Percentiles rank a stretch among this genome's conserved stretches.
phyloP scores from a whole-genome alignment of 371 early-diverging fungal genomes.

The Mucor plumbeus region DNA sequence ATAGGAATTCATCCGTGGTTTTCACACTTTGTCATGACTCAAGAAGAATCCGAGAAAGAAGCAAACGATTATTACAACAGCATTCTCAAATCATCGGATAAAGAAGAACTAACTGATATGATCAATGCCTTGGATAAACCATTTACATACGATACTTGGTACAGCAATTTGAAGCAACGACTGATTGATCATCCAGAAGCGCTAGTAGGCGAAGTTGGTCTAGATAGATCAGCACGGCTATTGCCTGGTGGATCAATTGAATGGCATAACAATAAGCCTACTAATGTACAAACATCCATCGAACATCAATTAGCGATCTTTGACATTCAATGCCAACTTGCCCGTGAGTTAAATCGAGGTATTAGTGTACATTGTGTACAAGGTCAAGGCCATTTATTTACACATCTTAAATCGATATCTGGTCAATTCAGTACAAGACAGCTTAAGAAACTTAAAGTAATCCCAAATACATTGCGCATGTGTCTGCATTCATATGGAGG shows the following conservation, averaged over 20 bases:
- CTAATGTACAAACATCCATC: constrained; percentile 55
- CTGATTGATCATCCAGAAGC: constrained; percentile 54
- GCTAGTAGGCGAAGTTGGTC: constrained; percentile 85
- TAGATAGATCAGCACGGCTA: constrained; percentile 75
- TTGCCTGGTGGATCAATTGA: constrained; percentile 55
- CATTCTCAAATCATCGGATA: constrained; percentile 29
- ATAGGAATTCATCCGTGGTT: constrained; percentile 57
- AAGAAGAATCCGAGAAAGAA: constrained; percentile 11
- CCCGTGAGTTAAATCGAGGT: constrained; percentile 68
- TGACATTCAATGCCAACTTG: constrained; percentile 73
- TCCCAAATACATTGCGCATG: constrained; percentile 44
- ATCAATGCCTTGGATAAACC: constrained; percentile 29
- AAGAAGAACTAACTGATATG: constrained; percentile 35
- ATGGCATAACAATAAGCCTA: constrained; percentile 55
- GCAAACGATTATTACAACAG: constrained; percentile 31
- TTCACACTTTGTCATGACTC: constrained; percentile 32
- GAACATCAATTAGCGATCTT: constrained; percentile 74
- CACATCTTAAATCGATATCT: constrained; percentile 47
- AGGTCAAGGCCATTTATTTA: constrained; percentile 71
- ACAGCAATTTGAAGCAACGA: constrained; percentile 28
- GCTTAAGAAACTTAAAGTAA: constrained; percentile 15
- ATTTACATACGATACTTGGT: constrained; percentile 38
- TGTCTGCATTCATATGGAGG: constrained; percentile 90
- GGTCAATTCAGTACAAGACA: constrained; percentile 26
- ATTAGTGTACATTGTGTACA: constrained; percentile 88